Evolutionary conservation across 129 eudicot species (phyloP), one percentile per base, ranked within the genome.

Genomic region (Apium graveolens): DNA sequence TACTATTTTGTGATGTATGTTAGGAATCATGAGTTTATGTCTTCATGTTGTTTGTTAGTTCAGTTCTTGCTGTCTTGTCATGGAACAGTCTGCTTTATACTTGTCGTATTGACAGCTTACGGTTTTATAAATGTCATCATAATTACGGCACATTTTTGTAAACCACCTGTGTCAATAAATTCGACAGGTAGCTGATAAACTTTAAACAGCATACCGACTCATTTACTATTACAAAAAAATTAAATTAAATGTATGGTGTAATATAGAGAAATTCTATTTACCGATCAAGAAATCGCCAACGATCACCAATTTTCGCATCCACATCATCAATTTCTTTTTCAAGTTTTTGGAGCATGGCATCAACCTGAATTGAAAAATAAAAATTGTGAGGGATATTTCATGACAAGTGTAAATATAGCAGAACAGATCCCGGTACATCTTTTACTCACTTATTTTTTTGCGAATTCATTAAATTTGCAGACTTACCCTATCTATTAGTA

Each of bases 291-390:
- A 96, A 82, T 73, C 96, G 86, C 92, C 96, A 96, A 16, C 96
- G 89, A 76, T 96, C 97, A 51, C 99, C 99, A 78, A 96, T 96
- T 81, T 90, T 88, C 27, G 95, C 96, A 89, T 96, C 99, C 76
- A 96, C 99, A 65, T 90, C 99, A 92, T 96, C 99, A 71, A 96
- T 92, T 81, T 96, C 99, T 76, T 92, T 92, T 87, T 96, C 99
- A 82, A 96, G 99, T 66, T 90, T 92, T 80, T 96, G 95, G 72
- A 96, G 95, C 97, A 96, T 96, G 60, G 97, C 92, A 85, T 92
- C 99, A 78, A 96, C 97, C 99, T 96, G 86, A 71, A 74, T 80
- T 44, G 12, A 44, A 18, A 41, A 11, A 44, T 11, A 4, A 74
- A 14, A 45, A 27, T 68, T 29, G 74, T 21, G 27, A 60, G 53